Base-by-base conservation (phyloP, 225 moss, liverwort and hornwort genomes). In the Marchantia polymorpha region DNA sequence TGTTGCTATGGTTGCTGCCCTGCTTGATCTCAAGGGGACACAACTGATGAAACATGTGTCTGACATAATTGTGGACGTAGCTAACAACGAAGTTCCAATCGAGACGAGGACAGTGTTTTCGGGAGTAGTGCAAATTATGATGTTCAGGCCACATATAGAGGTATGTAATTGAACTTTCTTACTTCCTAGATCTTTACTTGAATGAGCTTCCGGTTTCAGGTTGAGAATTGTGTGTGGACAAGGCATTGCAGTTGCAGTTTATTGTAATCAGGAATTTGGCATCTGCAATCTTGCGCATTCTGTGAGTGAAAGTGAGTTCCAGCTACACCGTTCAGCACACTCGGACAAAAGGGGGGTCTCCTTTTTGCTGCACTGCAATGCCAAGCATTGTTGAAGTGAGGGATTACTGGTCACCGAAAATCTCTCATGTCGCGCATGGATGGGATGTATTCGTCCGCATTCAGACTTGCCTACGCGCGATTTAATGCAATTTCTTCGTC, bases 1-100 rank as follows among this genome's bases (percentile, higher is more conserved):
- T 79, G 81, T 78, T 25, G 89, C 82, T 72, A 75, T 84, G 54
- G 88, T 92, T 65, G 90, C 90, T 60, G 94, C 94, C 12, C 59
- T 82, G 63, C 84, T 94, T 56, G 89, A 92, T 60, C 81, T 99
- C 26, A 84, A 92, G 69, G 92, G 94, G 17, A 76, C 80, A 73
- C 84, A 89, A 66, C 86, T 99, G 60, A 56, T 99, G n/a, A 84
- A 90, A 78, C 89, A 87, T 80, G 89, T 88, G 4, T 77, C 83
- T 4, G 93, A 92, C 72, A 89, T 99, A 25, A 79, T 90, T 64
- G 72, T 89, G 20, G 97, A 99, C 68, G 60, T 90, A 50, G 54
- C 83, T 27, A 87, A 82, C 23, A 82, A 92, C 67, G 78, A 86
- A 76, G 84, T 99, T 55, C 89, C 94, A 7, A 72, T 97, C 76